Conservation (phyloP, 306 rosid genomes). For the Rosa persica region DNA sequence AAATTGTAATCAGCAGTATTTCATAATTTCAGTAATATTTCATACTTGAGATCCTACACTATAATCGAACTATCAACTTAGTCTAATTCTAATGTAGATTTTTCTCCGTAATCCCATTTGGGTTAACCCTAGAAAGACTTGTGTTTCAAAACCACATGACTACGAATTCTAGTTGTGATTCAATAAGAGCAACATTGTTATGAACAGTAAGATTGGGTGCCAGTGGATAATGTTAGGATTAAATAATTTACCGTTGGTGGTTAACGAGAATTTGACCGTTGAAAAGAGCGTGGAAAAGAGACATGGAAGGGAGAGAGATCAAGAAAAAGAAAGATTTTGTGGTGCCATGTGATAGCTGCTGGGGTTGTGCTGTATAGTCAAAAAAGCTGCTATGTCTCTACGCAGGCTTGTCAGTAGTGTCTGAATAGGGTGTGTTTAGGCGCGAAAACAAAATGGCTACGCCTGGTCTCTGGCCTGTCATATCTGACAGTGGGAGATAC, state of each 20-base stretch:
- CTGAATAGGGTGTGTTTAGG: background rate
- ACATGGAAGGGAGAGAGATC: background rate
- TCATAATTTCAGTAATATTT: too few species aligned
- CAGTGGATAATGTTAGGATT: background rate
- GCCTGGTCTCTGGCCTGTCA: background rate
- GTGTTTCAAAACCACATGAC: too few species aligned
- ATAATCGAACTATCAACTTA: too few species aligned
- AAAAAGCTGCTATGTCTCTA: slow-evolving; percentile 24
- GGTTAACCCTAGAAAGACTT: too few species aligned
- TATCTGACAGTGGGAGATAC: background rate
- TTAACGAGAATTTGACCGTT: slow-evolving; percentile 8
- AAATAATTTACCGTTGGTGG: background rate
- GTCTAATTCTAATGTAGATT: too few species aligned
- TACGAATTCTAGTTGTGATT: background rate
- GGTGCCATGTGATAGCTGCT: slow-evolving; percentile 21
- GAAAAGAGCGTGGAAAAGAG: background rate
- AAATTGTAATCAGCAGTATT: too few species aligned
- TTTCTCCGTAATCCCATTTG: too few species aligned
- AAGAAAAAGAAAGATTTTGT: background rate
- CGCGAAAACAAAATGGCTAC: background rate
- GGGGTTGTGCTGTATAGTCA: slow-evolving; percentile 15
- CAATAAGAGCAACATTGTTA: background rate
- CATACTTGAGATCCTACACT: too few species aligned
- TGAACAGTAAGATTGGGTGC: background rate
- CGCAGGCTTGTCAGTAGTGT: slow-evolving; percentile 24